Conservation (phyloP, 495 filamentous ascomycete genomes). For the Penicilliopsis zonata region DNA sequence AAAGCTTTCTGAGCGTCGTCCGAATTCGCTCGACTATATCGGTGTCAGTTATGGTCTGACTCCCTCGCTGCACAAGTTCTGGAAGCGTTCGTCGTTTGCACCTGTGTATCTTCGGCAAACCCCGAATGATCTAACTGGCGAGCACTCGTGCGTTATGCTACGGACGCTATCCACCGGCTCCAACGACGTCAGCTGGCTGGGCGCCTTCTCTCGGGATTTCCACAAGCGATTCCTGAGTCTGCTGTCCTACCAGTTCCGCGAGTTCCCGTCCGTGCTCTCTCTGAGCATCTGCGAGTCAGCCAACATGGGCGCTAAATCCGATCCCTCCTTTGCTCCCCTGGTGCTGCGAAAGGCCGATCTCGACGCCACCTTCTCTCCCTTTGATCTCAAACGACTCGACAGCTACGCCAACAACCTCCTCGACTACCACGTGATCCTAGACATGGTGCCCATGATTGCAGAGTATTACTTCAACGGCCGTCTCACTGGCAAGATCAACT, state of each 20-base stretch:
- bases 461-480: slow-evolving; percentile 71
- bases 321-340: slow-evolving; percentile 31
- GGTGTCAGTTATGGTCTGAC: slow-evolving; percentile 95
- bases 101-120: slow-evolving; percentile 96
- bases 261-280: slow-evolving; percentile 69
- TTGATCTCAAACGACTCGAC: slow-evolving; percentile 87
- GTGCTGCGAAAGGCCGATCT: slow-evolving; percentile 59
- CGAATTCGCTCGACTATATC: slow-evolving; percentile 76
- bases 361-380: slow-evolving; percentile 69
- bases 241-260: slow-evolving; percentile 82
- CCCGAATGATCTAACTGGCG: slow-evolving; percentile 88
- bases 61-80: slow-evolving; percentile 83
- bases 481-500: slow-evolving; percentile 48
- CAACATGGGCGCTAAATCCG: slow-evolving; percentile 52
- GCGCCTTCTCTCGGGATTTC: slow-evolving; percentile 85
- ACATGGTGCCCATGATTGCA: slow-evolving; percentile 75
- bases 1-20: slow-evolving; percentile 71
- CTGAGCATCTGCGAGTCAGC: slow-evolving; percentile 85
- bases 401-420: slow-evolving; percentile 93
- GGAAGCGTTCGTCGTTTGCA: slow-evolving; percentile 76
- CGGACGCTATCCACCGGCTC: slow-evolving; percentile 49
- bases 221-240: slow-evolving; percentile 80
- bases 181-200: slow-evolving; percentile 69
- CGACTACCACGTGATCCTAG: slow-evolving; percentile 94
- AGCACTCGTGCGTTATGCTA: slow-evolving; percentile 97